Conservation (phyloP, 306 rosid genomes). For the Vigna hirtella region DNA sequence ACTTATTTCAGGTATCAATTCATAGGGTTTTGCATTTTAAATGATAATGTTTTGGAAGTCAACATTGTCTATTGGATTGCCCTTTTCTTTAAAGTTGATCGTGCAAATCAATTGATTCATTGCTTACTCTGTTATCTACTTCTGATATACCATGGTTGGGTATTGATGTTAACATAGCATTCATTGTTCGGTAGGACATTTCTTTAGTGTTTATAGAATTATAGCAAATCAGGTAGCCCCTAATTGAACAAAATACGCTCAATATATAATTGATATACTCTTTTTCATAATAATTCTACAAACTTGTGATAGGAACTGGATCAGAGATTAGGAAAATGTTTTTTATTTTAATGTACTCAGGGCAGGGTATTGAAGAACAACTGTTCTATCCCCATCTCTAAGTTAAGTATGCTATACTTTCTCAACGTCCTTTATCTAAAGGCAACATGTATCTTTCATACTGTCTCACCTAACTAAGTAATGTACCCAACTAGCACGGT, state of each 20-base stretch:
- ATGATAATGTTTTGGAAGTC: not conserved
- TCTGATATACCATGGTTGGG: constrained; percentile 21
- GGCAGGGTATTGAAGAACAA: not conserved
- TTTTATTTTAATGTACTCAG: not conserved
- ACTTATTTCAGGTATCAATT: constrained; percentile 73
- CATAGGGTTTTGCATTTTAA: not conserved
- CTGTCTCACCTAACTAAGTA: not conserved
- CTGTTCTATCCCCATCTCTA: not conserved
- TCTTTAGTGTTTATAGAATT: not conserved
- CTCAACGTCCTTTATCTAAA: not conserved
- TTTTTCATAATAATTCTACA: not conserved
- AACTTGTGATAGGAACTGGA: not conserved
- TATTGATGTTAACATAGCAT: not conserved
- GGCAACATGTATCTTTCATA: not conserved
- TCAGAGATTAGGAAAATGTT: not conserved
- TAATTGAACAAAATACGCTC: not conserved
- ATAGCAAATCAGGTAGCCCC: not conserved
- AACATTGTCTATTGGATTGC: not conserved
- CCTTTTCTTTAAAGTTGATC: constrained; percentile 3
- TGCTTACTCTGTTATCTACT: constrained; percentile 4
- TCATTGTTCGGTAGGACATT: not conserved
- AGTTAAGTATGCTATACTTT: not conserved
- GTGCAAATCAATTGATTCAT: constrained; percentile 8
- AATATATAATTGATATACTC: not conserved
- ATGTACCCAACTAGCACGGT: too few relatives aligned